These are phyloP conservation scores for Aspergillus sp. DNA, from an alignment of 2,329 filamentous ascomycete species.

Conservation along the genomic window DNA sequence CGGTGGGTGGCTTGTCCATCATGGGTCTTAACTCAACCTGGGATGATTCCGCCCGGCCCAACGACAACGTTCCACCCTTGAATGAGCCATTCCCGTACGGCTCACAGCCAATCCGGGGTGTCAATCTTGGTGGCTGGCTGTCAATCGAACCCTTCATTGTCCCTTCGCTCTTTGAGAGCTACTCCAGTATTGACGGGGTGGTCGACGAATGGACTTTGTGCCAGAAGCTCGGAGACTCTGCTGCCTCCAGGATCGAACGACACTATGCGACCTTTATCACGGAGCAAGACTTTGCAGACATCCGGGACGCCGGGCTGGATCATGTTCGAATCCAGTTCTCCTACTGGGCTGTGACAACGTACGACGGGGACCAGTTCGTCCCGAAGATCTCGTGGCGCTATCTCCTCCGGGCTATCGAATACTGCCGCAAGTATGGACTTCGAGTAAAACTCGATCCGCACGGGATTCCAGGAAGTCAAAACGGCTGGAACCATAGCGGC, in stretches of 20 bases:
- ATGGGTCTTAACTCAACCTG: conserved; percentile 85
- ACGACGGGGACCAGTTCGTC: conserved; percentile 84
- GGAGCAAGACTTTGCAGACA: conserved; percentile 79
- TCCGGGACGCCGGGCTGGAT: conserved; percentile 83
- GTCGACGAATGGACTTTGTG: conserved; percentile 87
- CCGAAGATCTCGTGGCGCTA: conserved; percentile 89
- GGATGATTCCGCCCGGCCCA: conserved; percentile 79
- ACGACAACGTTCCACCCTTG: conserved; percentile 75
- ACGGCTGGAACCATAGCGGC: conserved; percentile 97
- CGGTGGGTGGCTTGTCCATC: conserved; percentile 80
- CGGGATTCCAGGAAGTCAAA: conserved; percentile 87
- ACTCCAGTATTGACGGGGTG: conserved; percentile 60
- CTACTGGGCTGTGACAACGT: conserved; percentile 90
- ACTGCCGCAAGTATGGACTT: conserved; percentile 85
- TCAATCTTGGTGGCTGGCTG: conserved; percentile 93
- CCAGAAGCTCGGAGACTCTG: conserved; percentile 64
- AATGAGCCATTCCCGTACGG: conserved; percentile 77
- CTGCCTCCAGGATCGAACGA: conserved; percentile 72
- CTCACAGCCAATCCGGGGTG: conserved; percentile 76
- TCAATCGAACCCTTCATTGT: conserved; percentile 93
- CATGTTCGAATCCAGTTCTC: conserved; percentile 95
- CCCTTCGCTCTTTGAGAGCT: conserved; percentile 79
- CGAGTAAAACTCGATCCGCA: conserved; percentile 93
- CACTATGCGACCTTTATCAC: conserved; percentile 90
- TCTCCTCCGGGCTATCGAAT: conserved; percentile 88